These are phyloP conservation scores for Tuber aestivum DNA, from an alignment of 495 filamentous ascomycete genomes.

Conservation along the genomic window DNA sequence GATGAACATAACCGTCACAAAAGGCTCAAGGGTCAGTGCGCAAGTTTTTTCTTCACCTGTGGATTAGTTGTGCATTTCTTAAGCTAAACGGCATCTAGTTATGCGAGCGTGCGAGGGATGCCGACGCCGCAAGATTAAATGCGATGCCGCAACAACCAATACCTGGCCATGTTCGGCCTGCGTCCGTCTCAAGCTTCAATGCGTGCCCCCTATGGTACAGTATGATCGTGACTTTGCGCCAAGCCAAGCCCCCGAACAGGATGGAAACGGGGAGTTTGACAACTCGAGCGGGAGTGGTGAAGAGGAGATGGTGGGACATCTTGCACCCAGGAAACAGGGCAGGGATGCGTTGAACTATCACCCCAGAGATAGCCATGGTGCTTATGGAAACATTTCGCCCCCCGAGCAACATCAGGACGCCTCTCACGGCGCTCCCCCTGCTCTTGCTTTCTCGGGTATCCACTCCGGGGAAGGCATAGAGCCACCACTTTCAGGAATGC, in stretches of 20 bases:
- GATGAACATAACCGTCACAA: constrained; percentile 99
- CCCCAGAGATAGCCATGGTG: constrained; percentile 26
- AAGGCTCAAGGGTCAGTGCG: constrained; percentile 74
- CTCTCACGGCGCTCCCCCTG: constrained; percentile 22
- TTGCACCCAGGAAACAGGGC: constrained; percentile 30
- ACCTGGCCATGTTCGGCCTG: constrained; percentile 97
- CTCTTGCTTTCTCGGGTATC: constrained; percentile 27
- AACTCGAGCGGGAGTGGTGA: constrained; percentile 49
- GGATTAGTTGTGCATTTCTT: constrained; percentile 4
- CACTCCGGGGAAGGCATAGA: constrained; percentile 32
- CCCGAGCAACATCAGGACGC: constrained; percentile 31
- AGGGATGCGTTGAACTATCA: constrained; percentile 32
- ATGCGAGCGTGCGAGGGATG: constrained; percentile 99
- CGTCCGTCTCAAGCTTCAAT: constrained; percentile 83
- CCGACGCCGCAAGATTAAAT: constrained; percentile 85
- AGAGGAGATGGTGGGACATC: constrained; percentile 51
- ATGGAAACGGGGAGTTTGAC: constrained; percentile 45
- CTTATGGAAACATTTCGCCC: constrained; percentile 32
- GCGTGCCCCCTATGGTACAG: constrained; percentile 80
- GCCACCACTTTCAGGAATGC: constrained; percentile 31
- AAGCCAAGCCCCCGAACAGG: constrained; percentile 42
- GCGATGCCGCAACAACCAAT: constrained; percentile 95
- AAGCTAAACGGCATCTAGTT: constrained; percentile 53
- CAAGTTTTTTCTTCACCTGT: constrained; percentile 2
- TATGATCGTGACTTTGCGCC: constrained; percentile 69